Evolutionary conservation across 2,329 filamentous ascomycete species (phyloP).

Genomic region (Aspergillus ustus): DNA sequence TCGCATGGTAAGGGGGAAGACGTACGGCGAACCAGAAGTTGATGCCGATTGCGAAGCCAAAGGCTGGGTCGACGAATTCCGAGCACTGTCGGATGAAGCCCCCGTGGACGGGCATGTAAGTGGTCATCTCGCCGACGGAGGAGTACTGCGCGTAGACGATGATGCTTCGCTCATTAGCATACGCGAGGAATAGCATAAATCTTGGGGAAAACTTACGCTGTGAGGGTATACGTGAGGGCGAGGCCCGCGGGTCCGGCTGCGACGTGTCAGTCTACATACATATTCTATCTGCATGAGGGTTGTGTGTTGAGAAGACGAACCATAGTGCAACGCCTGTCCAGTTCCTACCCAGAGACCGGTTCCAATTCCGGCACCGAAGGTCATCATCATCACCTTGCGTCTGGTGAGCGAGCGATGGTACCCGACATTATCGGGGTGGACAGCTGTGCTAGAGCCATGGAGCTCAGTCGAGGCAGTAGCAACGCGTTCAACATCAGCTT

Average conservation of each 20-base stretch:
- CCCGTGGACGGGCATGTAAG: conserved; percentile 39
- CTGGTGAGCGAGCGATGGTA: conserved; percentile 37
- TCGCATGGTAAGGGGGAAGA: neutral
- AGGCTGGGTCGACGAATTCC: conserved; percentile 34
- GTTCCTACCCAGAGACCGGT: conserved; percentile 44
- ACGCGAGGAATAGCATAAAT: neutral
- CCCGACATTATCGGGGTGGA: conserved; percentile 26
- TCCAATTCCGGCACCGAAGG: conserved; percentile 42
- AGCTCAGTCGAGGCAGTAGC: conserved; percentile 8
- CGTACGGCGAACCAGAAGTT: conserved; percentile 40
- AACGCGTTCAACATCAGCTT: conserved; percentile 1
- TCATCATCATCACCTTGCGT: conserved; percentile 46
- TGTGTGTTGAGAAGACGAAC: conserved; percentile 16
- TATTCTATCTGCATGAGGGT: neutral
- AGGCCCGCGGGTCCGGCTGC: conserved; percentile 38
- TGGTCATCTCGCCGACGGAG: conserved; percentile 37
- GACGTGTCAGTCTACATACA: neutral
- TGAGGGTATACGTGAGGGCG: conserved; percentile 39
- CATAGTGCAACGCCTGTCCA: conserved; percentile 39
- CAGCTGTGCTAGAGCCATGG: neutral
- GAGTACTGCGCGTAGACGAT: conserved; percentile 40
- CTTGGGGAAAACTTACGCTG: conserved; percentile 26
- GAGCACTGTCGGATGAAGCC: conserved; percentile 39
- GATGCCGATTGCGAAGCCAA: conserved; percentile 40
- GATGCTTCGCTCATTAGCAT: conserved; percentile 25